phyloP scores from a whole-genome alignment of 768 basidiomycete genomes.

The Chlorophyllum brunneum region DNA sequence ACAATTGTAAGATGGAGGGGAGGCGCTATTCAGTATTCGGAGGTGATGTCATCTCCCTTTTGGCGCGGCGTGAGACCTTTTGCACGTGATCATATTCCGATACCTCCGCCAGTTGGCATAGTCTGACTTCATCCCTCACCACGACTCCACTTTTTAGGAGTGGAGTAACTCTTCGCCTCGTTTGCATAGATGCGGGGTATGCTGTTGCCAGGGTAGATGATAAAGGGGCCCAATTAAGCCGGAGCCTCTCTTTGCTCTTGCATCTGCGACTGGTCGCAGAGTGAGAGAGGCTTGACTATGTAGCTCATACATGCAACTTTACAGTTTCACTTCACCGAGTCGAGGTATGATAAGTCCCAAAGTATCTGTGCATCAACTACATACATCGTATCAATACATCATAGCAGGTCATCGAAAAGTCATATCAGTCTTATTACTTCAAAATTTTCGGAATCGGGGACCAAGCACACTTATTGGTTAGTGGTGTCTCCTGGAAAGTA shows the following conservation, averaged over 20 bases:
- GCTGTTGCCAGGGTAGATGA: conserved; percentile 38
- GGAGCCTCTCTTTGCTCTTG: conserved; percentile 54
- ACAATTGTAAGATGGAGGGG: not conserved
- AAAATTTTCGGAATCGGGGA: not conserved
- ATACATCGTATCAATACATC: conserved; percentile 6
- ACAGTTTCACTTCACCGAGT: not conserved
- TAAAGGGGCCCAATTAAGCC: conserved; percentile 72
- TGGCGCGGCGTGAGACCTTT: conserved; percentile 4
- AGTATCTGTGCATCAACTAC: not conserved
- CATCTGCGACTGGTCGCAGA: conserved; percentile 34
- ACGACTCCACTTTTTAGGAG: conserved; percentile 4
- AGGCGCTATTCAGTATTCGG: not conserved
- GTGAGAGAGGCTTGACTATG: conserved; percentile 75
- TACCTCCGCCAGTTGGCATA: not conserved
- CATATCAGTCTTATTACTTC: not conserved
- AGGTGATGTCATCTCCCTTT: conserved; percentile 9
- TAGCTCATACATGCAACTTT: conserved; percentile 45
- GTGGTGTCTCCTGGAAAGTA: conserved; percentile 32
- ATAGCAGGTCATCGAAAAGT: not conserved
- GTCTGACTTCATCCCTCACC: conserved; percentile 1
- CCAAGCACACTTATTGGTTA: not conserved
- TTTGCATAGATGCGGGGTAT: conserved; percentile 49
- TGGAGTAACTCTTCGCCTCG: conserved; percentile 53
- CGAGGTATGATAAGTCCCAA: not conserved
- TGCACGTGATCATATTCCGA: not conserved